Conservation (phyloP, 352 stramenopile genomes). For the Saprolegnia diclina region DNA sequence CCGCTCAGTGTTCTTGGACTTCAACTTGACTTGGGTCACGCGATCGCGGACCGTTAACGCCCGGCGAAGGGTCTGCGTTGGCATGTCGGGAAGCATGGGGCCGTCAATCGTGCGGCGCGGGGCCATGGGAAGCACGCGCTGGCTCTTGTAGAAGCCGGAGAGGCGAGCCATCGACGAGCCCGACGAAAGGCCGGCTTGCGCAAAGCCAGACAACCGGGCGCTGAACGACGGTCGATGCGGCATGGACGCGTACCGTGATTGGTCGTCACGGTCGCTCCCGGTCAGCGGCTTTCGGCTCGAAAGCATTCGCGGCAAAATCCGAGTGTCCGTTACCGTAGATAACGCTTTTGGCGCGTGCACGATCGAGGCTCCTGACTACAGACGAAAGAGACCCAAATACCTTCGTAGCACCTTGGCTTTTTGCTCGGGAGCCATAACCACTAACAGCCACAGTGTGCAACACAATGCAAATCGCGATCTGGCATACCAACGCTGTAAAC, state of each 20-base stretch:
- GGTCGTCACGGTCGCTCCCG: background rate
- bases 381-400: no score
- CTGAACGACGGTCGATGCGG: background rate
- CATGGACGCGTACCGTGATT: background rate
- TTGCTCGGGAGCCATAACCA: no score
- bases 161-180: background rate
- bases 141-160: background rate
- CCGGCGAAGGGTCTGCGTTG: background rate
- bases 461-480: no score
- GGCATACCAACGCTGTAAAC: no score
- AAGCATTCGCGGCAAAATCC: background rate
- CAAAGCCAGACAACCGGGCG: background rate
- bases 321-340: background rate
- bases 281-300: background rate
- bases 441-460: no score
- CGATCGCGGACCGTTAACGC: background rate
- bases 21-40: background rate
- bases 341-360: no score
- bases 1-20: background rate
- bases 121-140: background rate
- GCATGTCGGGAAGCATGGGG: background rate
- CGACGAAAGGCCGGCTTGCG: background rate
- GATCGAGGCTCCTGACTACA: no score
- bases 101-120: background rate
- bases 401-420: no score